Base-by-base conservation (phyloP, 306 rosid genomes). In the Sophora flavescens region DNA sequence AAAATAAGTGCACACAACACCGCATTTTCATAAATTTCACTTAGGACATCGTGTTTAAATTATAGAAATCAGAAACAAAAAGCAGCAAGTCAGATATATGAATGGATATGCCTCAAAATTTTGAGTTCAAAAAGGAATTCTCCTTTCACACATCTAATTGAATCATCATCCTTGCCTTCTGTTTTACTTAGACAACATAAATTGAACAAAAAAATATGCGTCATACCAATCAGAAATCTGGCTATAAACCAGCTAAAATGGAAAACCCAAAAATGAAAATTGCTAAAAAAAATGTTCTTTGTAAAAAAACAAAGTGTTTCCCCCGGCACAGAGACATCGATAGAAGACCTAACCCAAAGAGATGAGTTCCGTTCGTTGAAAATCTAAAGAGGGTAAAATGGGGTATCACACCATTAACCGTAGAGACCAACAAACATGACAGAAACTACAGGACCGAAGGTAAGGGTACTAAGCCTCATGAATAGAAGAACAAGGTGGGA, bases 91-190 rank as follows among this genome's bases (percentile, higher is more conserved):
- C 92, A 87, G 92, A 71, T 44, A 80, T 74, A 39, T 11, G 61
- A 47, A 74, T 63, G 61, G 51, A 74, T 65, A 83, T 86, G 94
- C 92, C 94, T 86, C 97, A 91, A 90, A 60, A 14, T 32, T 6
- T 61, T 89, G 38, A 77, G 89, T 89, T 89, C 91, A 89, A n/a
- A 16, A 83, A 86, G 84, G 86, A 65, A 8, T 2, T 48, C 14
- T n/a, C 84, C 87, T 81, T 87, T 91, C 89, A 89, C 85, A 50
- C 97, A 86, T 89, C 92, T 91, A 89, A 91, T 89, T 87, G 92
- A 86, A 4, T 89, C 91, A 86, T 87, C 94, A 91, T 79, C 54
- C 93, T 83, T 71, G 84, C 87, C 68, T 78, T 48, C 0, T 8
- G 1, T 18, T 50, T 69, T 69, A 3, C n/a, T 2, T 3, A 0